Conservation (phyloP, 2,329 filamentous ascomycete species). For the Rosellinia necatrix region DNA sequence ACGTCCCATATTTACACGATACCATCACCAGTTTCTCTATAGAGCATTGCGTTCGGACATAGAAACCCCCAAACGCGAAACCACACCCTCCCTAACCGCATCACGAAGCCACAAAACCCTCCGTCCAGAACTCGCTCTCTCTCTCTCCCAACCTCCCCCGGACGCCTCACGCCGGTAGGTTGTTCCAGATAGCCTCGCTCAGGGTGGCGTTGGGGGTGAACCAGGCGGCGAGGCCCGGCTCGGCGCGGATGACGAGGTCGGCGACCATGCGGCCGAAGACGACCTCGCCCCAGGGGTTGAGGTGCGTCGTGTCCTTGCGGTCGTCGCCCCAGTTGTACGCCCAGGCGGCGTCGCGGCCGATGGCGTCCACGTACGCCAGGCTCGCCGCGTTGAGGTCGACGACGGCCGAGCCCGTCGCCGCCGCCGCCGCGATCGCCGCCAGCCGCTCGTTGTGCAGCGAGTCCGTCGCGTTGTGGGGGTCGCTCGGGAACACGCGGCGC, state of each 20-base stretch:
- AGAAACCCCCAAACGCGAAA: too few species aligned
- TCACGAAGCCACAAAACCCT: too few species aligned
- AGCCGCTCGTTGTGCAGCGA: constrained; percentile 52
- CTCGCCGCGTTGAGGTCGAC: constrained; percentile 59
- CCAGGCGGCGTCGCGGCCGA: constrained; percentile 52
- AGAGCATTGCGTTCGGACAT: too few species aligned
- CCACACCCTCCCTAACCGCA: too few species aligned
- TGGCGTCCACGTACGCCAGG: constrained; percentile 55
- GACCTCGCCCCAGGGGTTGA: constrained; percentile 56
- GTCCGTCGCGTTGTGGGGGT: constrained; percentile 47
- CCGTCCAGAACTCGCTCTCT: background rate
- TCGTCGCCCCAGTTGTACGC: constrained; percentile 50
- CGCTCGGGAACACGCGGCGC: constrained; percentile 49
- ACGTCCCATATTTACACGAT: too few species aligned
- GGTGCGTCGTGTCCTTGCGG: constrained; percentile 56
- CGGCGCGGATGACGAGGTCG: constrained; percentile 49
- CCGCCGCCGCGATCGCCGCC: constrained; percentile 53
- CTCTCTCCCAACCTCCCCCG: constrained; percentile 26
- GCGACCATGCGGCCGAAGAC: constrained; percentile 64
- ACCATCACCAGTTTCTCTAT: too few species aligned
- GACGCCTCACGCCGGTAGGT: constrained; percentile 44
- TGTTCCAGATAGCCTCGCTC: constrained; percentile 41
- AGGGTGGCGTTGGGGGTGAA: constrained; percentile 40
- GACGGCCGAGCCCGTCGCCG: constrained; percentile 42
- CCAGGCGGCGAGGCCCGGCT: constrained; percentile 32